Base-by-base conservation (phyloP, 257 asterid species). In the Nicotiana obtusifolia region DNA sequence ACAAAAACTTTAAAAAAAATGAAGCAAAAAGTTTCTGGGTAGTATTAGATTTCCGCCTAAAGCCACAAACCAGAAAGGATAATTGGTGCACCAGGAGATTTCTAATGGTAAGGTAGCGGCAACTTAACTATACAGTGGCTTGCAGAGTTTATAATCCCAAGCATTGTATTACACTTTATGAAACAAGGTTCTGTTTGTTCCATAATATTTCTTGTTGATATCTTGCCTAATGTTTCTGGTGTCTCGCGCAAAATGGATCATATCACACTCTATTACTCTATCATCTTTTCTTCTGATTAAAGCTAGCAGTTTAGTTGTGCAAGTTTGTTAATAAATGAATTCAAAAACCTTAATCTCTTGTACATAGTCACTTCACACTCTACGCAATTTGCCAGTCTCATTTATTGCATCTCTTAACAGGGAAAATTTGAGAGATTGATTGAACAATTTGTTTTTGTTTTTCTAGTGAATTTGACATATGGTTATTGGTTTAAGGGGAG, bases 381-480 rank as follows among this genome's bases (percentile, higher is more conserved):
- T 47, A 24, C 49, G 41, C 41, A 24, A 15, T 24, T 31, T 15
- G 24, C 26, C 47, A 14, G 41, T 24, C 76, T 67, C 41, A 44
- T 20, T 44, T 35, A 68, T 68, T n/a, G 35, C 77, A 68, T 68
- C 31, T 68, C 77, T 10, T 71, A 20, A 44, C 11, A 41, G 59
- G 35, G 33, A 14, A 24, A 73, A 33, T 24, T 47, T 73, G 24
- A 15, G 79, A n/a, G 62, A 17, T 49, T 64, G 49, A 10, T 22
- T 44, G 28, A 10, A 81, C 77, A 19, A 35, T 0, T 64, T 62
- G 28, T 78, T 77, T 80, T 76, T 85, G 76, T 84, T 37, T 64
- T 78, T 85, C 84, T 78, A 96, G 99, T 93, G 83, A 94, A 90
- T 91, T 87, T 96, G 97, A 97, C 98, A 33, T 94, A 96, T 87